Percentiles rank a stretch among this genome's conserved stretches.
Evolutionary conservation across 495 filamentous ascomycete genomes (phyloP).

Genomic region (Staphylotrichum longicolle): DNA sequence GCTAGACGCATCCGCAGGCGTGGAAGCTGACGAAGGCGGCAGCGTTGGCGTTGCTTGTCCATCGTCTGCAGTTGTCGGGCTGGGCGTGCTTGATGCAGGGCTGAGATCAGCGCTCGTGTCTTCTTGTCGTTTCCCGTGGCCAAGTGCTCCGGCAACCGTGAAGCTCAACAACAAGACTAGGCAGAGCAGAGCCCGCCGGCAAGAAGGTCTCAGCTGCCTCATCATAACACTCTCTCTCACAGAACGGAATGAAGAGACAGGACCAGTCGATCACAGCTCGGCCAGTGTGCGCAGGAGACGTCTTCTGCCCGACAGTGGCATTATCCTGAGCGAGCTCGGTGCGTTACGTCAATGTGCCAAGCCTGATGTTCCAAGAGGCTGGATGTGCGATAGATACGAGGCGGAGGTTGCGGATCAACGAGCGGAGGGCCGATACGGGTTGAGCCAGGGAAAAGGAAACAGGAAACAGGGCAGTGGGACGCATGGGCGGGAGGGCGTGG

Average conservation of each 20-base stretch:
- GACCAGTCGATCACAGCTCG: background rate
- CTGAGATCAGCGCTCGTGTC: background rate
- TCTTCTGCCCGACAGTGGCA: background rate
- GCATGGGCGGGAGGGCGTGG: background rate
- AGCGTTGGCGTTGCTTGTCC: background rate
- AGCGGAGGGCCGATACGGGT: background rate
- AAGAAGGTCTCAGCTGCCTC: slow-evolving; percentile 14
- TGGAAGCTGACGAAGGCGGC: background rate
- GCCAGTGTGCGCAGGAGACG: background rate
- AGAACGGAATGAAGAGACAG: background rate
- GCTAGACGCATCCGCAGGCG: background rate
- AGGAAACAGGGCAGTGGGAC: background rate
- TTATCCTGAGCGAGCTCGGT: background rate
- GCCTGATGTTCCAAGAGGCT: background rate
- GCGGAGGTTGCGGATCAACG: background rate
- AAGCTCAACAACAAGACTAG: slow-evolving; percentile 26
- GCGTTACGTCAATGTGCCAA: background rate
- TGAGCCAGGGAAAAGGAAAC: background rate
- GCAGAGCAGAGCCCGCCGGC: slow-evolving; percentile 34
- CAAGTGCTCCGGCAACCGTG: slow-evolving; percentile 18
- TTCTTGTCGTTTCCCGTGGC: slow-evolving; percentile 32
- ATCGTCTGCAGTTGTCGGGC: slow-evolving; percentile 4
- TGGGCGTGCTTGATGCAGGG: background rate
- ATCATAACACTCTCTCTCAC: slow-evolving; percentile 11
- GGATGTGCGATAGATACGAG: background rate